Evolutionary conservation across 106 monocot genomes (phyloP).

Genomic region (Dendrobium huoshanense): DNA sequence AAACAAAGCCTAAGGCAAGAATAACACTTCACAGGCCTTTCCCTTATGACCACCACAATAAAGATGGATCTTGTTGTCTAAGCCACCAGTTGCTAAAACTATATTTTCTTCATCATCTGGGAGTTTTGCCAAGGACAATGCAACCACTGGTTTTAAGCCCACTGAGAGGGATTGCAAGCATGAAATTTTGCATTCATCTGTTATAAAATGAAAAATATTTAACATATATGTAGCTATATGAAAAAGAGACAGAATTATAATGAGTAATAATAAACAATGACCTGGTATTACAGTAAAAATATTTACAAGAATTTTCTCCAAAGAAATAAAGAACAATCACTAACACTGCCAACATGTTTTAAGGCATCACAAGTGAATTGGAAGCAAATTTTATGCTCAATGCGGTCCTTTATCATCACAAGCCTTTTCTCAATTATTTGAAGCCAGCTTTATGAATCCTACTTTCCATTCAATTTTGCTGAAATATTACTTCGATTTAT

Average conservation of each 20-base stretch:
- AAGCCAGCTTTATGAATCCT: neutral
- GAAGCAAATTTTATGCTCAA: neutral
- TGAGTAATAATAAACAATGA: neutral
- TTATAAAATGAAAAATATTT: constrained; percentile 6
- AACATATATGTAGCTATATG: neutral
- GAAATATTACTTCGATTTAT: neutral
- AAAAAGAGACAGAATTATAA: neutral
- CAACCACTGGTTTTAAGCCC: constrained; percentile 91
- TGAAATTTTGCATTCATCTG: constrained; percentile 55
- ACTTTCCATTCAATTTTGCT: neutral
- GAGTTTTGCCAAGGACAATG: constrained; percentile 66
- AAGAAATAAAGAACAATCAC: neutral
- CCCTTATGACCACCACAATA: constrained; percentile 55
- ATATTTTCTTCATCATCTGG: constrained; percentile 40
- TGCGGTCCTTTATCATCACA: neutral
- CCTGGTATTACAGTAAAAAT: neutral
- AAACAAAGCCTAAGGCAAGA: neutral
- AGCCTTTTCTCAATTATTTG: neutral
- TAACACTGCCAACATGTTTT: neutral
- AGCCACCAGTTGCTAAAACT: constrained; percentile 86
- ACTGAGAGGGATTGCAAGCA: constrained; percentile 53
- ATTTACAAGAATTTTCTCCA: neutral
- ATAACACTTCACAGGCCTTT: constrained; percentile 45
- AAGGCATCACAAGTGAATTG: neutral
- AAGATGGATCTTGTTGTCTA: constrained; percentile 90